These are phyloP conservation scores for Aspergillus terreus DNA, from an alignment of 2,329 filamentous ascomycete genomes.

Conservation along the genomic window DNA sequence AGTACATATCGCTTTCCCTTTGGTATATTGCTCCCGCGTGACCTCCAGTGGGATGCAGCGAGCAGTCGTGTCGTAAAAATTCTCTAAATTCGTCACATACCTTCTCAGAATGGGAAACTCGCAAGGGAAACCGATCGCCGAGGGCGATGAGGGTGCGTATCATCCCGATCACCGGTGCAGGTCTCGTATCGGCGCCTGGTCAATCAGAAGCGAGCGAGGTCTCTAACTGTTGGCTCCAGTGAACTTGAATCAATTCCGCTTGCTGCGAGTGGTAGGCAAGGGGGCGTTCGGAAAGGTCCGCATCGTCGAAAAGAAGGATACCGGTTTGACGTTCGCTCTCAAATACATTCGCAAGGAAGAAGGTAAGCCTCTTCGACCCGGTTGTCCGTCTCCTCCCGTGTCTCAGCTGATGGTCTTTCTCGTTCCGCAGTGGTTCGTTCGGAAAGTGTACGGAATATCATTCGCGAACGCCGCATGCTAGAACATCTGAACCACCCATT, in stretches of 20 bases:
- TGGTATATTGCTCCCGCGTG: background rate
- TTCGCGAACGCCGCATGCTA: conserved; percentile 94
- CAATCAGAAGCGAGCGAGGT: background rate
- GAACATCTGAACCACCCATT: conserved; percentile 98
- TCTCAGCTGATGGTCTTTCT: conserved; percentile 19
- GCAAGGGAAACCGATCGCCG: conserved; percentile 87
- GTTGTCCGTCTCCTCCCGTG: conserved; percentile 7
- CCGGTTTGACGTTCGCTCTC: conserved; percentile 85
- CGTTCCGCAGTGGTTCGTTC: conserved; percentile 75
- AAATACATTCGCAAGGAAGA: conserved; percentile 99
- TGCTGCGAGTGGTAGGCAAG: conserved; percentile 92
- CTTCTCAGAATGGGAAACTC: conserved; percentile 75
- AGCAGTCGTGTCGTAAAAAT: conserved; percentile 22
- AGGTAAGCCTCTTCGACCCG: conserved; percentile 44
- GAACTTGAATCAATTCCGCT: conserved; percentile 94
- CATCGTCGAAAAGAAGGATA: conserved; percentile 97
- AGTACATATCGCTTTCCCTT: too few species aligned
- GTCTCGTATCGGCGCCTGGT: background rate
- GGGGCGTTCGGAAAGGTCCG: conserved; percentile 98
- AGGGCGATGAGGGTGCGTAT: conserved; percentile 82
- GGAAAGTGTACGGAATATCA: conserved; percentile 96
- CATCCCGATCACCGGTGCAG: background rate
- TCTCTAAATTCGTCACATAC: conserved; percentile 17
- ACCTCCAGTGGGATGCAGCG: conserved; percentile 16
- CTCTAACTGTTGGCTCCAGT: conserved; percentile 52